Conservation (phyloP, 805 yeast genomes). For the Pichia insulana region DNA sequence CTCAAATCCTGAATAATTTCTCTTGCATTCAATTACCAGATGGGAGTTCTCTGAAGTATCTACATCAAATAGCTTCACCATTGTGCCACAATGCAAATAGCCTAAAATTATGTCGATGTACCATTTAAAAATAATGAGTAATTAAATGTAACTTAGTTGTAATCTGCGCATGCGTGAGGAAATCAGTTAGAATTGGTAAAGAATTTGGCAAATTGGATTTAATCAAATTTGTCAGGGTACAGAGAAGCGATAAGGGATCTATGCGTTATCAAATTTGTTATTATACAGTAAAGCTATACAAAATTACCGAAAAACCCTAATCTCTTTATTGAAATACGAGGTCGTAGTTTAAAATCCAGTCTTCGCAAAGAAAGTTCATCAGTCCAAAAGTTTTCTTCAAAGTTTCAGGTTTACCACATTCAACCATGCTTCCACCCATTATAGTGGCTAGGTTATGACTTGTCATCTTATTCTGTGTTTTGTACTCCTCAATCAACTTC, state of each 20-base stretch:
- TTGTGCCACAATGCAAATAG: neutral
- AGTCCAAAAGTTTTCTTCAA: constrained; percentile 43
- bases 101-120: too few relatives aligned
- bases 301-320: neutral
- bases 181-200: too few relatives aligned
- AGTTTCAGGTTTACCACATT: constrained; percentile 41
- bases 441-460: constrained; percentile 87
- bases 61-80: constrained; percentile 7
- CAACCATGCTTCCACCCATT: constrained; percentile 57
- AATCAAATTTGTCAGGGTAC: too few relatives aligned
- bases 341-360: constrained; percentile 37
- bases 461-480: constrained; percentile 74
- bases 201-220: too few relatives aligned
- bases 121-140: too few relatives aligned
- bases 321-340: constrained; percentile 22
- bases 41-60: neutral
- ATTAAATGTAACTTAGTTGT: too few relatives aligned
- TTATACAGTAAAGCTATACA: too few relatives aligned
- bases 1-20: constrained; percentile 39
- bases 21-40: neutral
- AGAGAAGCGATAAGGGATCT: too few relatives aligned
- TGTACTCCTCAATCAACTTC: constrained; percentile 55
- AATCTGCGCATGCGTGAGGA: too few relatives aligned
- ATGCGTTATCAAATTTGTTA: too few relatives aligned
- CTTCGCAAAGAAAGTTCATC: constrained; percentile 46